A percentile compares a stretch with the other conserved stretches of the same genome.
Conservation (phyloP, 2,329 filamentous ascomycete species). For the Didymella sp. region DNA sequence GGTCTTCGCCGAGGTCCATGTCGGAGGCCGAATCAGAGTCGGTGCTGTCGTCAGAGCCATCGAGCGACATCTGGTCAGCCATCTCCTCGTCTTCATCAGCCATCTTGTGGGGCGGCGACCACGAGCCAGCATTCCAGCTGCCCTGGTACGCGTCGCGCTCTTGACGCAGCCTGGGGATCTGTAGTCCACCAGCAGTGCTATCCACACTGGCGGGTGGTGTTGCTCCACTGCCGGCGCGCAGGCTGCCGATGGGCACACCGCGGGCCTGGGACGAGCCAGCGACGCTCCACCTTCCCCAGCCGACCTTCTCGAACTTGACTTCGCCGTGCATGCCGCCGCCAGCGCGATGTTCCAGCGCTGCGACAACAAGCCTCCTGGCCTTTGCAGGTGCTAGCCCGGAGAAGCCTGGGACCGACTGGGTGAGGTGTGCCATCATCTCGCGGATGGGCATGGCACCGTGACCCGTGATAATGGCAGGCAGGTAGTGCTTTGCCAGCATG, state of each 20-base stretch:
- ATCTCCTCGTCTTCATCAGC: conserved; percentile 55
- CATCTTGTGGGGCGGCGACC: conserved; percentile 64
- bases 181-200: conserved; percentile 51
- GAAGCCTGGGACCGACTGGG: conserved; percentile 91
- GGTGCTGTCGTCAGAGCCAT: conserved; percentile 52
- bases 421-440: conserved; percentile 93
- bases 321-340: conserved; percentile 68
- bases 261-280: conserved; percentile 61
- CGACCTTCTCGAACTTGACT: conserved; percentile 91
- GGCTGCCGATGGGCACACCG: conserved; percentile 49
- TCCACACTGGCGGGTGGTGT: conserved; percentile 61
- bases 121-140: conserved; percentile 73
- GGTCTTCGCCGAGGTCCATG: conserved; percentile 72
- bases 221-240: conserved; percentile 35
- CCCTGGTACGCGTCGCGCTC: conserved; percentile 54
- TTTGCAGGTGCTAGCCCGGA: conserved; percentile 87
- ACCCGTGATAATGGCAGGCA: conserved; percentile 87
- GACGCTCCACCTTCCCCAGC: conserved; percentile 94
- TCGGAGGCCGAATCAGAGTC: conserved; percentile 77
- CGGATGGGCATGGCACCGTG: conserved; percentile 93
- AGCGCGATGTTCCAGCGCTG: conserved; percentile 82
- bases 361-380: conserved; percentile 89
- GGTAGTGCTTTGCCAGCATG: conserved; percentile 86
- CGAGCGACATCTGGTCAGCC: conserved; percentile 93
- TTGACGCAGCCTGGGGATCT: conserved; percentile 52